Evolutionary conservation across 208 protist species (phyloP).

Genomic region (Angomonas ambiguus): DNA sequence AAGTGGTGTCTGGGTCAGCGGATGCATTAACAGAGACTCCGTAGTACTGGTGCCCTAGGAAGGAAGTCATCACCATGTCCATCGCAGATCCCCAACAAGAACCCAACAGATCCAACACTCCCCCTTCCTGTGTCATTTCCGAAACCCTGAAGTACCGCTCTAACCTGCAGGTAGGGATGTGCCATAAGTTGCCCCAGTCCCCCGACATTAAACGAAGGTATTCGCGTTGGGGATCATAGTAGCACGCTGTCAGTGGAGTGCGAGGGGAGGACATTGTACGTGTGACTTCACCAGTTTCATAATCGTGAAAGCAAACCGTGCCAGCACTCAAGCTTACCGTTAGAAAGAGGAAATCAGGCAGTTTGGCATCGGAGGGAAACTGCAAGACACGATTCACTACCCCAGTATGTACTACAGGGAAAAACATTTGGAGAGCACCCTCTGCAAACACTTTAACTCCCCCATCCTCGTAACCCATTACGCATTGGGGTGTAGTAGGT

Average conservation of each 20-base stretch:
- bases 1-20: neutral
- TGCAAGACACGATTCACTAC: slow-evolving; percentile 22
- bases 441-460: slow-evolving; percentile 38
- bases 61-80: slow-evolving; percentile 26
- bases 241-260: slow-evolving; percentile 50
- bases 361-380: slow-evolving; percentile 21
- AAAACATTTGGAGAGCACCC: slow-evolving; percentile 8
- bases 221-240: slow-evolving; percentile 43
- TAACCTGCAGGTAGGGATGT: slow-evolving; percentile 73
- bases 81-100: slow-evolving; percentile 17
- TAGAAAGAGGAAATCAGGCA: slow-evolving; percentile 44
- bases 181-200: slow-evolving; percentile 62
- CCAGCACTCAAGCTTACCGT: slow-evolving; percentile 55
- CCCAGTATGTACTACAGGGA: slow-evolving; percentile 36
- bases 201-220: slow-evolving; percentile 56
- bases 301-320: slow-evolving; percentile 58
- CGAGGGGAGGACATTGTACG: slow-evolving; percentile 53
- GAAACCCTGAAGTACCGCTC: slow-evolving; percentile 40
- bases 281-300: slow-evolving; percentile 35
- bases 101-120: slow-evolving; percentile 23
- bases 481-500: slow-evolving; percentile 16
- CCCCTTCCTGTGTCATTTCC: neutral
- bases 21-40: neutral
- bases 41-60: neutral
- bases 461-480: slow-evolving; percentile 39